A percentile compares a stretch with the other conserved stretches of the same genome.
Conservation (phyloP, 1,284 basidiomycete species). For the Malassezia arunalokei region DNA sequence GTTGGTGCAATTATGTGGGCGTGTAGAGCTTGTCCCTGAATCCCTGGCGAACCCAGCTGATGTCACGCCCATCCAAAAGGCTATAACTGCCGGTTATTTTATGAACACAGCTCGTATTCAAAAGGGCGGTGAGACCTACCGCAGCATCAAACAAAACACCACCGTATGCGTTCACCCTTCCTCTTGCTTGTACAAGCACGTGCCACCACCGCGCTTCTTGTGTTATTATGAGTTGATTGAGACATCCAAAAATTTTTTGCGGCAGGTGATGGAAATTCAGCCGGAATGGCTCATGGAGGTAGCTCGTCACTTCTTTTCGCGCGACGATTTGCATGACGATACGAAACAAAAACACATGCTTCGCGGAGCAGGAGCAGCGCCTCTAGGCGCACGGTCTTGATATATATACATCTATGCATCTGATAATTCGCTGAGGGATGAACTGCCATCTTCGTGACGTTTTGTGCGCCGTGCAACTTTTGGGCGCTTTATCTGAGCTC, state of each 20-base stretch:
- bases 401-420: neutral
- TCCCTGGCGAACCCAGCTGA: slow-evolving; percentile 80
- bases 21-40: slow-evolving; percentile 82
- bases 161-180: slow-evolving; percentile 94
- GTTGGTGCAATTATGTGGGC: slow-evolving; percentile 82
- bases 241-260: slow-evolving; percentile 54
- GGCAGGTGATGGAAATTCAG: slow-evolving; percentile 95
- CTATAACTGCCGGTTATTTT: slow-evolving; percentile 86
- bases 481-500: neutral
- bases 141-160: slow-evolving; percentile 84
- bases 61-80: slow-evolving; percentile 82
- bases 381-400: neutral
- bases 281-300: slow-evolving; percentile 80
- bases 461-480: neutral
- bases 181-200: slow-evolving; percentile 82
- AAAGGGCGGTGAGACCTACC: slow-evolving; percentile 52
- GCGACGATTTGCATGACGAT: slow-evolving; percentile 25
- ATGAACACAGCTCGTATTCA: slow-evolving; percentile 59
- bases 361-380: slow-evolving; percentile 5
- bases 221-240: slow-evolving; percentile 80
- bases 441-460: neutral
- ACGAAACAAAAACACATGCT: slow-evolving; percentile 8
- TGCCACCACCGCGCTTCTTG: slow-evolving; percentile 74
- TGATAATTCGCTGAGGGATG: slow-evolving; percentile 14
- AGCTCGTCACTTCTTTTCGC: slow-evolving; percentile 30